These are phyloP conservation scores for Pseudozyma sp. DNA, from an alignment of 1,284 basidiomycete genomes.

Conservation along the genomic window DNA sequence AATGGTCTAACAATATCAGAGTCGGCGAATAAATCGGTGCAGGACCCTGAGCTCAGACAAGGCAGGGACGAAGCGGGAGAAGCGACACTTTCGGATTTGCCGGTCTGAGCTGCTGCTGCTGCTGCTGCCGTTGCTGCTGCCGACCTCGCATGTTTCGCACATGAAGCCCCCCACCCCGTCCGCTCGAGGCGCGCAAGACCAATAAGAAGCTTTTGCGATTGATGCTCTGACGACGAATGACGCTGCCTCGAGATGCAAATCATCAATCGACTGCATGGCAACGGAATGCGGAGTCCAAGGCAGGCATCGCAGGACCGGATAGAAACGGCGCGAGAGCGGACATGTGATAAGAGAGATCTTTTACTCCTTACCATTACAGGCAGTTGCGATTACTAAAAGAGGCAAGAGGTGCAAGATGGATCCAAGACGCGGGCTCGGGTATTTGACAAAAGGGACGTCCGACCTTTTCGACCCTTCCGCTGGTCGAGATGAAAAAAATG, in stretches of 20 bases:
- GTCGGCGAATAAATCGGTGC: background rate
- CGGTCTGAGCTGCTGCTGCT: constrained; percentile 6
- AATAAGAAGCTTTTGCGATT: background rate
- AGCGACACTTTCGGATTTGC: constrained; percentile 37
- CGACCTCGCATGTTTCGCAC: too few relatives aligned
- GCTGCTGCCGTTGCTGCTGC: too few relatives aligned
- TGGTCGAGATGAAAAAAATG: too few relatives aligned
- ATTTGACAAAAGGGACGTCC: background rate
- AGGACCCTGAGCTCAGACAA: constrained; percentile 10
- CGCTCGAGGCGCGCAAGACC: too few relatives aligned
- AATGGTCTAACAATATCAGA: background rate
- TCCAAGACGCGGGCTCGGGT: background rate
- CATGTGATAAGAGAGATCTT: constrained; percentile 13
- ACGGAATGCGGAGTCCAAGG: too few relatives aligned
- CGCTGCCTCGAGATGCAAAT: too few relatives aligned
- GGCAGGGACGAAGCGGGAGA: constrained; percentile 23
- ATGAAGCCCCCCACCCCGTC: too few relatives aligned
- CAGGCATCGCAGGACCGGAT: background rate
- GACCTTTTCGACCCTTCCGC: background rate
- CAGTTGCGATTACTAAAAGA: constrained; percentile 49
- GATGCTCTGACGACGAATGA: too few relatives aligned
- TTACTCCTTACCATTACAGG: constrained; percentile 34
- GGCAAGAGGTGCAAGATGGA: constrained; percentile 15
- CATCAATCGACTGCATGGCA: background rate
- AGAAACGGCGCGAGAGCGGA: background rate